Evolutionary conservation across 768 basidiomycete species (phyloP).

Genomic region (Tephrocybe rancida): DNA sequence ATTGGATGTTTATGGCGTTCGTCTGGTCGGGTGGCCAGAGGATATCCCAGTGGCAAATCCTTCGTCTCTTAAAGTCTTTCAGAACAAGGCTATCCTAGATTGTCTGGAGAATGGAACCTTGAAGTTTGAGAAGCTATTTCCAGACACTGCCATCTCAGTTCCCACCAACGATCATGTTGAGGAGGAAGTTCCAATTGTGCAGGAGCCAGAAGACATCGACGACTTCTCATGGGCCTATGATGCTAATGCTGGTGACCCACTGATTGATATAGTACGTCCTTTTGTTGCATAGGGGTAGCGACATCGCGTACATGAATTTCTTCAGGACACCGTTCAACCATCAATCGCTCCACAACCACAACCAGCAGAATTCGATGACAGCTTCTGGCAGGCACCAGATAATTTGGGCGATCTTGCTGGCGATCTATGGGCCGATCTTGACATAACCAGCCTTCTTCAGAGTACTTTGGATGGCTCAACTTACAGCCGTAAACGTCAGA

Average conservation of each 20-base stretch:
- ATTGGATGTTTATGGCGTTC: slow-evolving; percentile 58
- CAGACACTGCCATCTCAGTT: slow-evolving; percentile 2
- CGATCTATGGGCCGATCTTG: slow-evolving; percentile 8
- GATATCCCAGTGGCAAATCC: slow-evolving; percentile 63
- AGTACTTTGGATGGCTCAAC: not conserved
- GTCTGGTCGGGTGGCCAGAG: slow-evolving; percentile 65
- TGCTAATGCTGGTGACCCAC: slow-evolving; percentile 28
- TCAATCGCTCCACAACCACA: not conserved
- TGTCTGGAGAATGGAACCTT: slow-evolving; percentile 49
- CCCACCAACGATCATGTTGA: not conserved
- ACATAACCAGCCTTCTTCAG: slow-evolving; percentile 5
- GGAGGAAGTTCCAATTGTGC: slow-evolving; percentile 1
- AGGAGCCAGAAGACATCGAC: slow-evolving; percentile 24
- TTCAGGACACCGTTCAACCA: slow-evolving; percentile 1
- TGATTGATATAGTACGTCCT: slow-evolving; percentile 3
- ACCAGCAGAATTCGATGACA: not conserved
- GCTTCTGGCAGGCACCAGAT: slow-evolving; percentile 4
- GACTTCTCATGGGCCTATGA: slow-evolving; percentile 50
- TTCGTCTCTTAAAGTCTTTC: slow-evolving; percentile 53
- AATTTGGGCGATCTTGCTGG: slow-evolving; percentile 1
- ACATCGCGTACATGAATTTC: slow-evolving; percentile 3
- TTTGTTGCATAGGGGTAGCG: not conserved
- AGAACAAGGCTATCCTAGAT: slow-evolving; percentile 57
- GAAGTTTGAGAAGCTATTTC: slow-evolving; percentile 42
- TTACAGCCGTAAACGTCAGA: slow-evolving; percentile 30